A percentile compares a stretch with the other conserved stretches of the same genome.
phyloP scores from a whole-genome alignment of 148 eudicot species.

The Talinum fruticosum region DNA sequence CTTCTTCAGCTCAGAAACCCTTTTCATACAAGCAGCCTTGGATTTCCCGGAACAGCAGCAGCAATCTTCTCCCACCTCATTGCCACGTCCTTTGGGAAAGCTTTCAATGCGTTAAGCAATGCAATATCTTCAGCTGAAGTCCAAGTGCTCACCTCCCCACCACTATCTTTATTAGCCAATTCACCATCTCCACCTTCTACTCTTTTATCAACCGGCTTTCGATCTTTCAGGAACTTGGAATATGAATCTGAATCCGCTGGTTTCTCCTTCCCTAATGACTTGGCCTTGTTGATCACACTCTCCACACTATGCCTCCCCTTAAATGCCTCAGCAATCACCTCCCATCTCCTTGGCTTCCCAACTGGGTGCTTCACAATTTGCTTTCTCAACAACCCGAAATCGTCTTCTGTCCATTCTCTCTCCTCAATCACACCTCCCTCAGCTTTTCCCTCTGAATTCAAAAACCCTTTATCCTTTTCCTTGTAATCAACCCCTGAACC shows the following conservation, averaged over 20 bases:
- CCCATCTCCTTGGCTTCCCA: constrained; percentile 91
- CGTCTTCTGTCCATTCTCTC: constrained; percentile 70
- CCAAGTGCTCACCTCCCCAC: constrained; percentile 42
- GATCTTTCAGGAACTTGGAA: constrained; percentile 66
- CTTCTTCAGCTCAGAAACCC: constrained; percentile 77
- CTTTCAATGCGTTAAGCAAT: constrained; percentile 78
- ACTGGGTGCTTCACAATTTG: constrained; percentile 65
- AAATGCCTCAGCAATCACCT: constrained; percentile 69
- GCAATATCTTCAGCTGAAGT: constrained; percentile 76
- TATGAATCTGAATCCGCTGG: constrained; percentile 65
- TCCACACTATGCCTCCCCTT: constrained; percentile 63
- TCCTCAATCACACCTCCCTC: constrained; percentile 30
- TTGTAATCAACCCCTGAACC: constrained; percentile 10
- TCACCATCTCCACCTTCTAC: constrained; percentile 30
- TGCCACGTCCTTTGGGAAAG: constrained; percentile 71
- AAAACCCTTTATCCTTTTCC: constrained; percentile 13
- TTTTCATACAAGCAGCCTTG: constrained; percentile 78
- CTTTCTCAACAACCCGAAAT: constrained; percentile 63
- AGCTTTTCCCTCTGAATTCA: not conserved
- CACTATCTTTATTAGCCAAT: constrained; percentile 18
- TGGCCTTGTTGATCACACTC: constrained; percentile 64
- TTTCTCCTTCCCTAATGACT: constrained; percentile 71
- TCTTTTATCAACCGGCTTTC: constrained; percentile 49
- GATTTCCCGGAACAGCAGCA: constrained; percentile 85
- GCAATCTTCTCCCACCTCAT: constrained; percentile 99